Evolutionary conservation across 371 early-diverging fungal genomes (phyloP).

Genomic region (Mucor sp.): DNA sequence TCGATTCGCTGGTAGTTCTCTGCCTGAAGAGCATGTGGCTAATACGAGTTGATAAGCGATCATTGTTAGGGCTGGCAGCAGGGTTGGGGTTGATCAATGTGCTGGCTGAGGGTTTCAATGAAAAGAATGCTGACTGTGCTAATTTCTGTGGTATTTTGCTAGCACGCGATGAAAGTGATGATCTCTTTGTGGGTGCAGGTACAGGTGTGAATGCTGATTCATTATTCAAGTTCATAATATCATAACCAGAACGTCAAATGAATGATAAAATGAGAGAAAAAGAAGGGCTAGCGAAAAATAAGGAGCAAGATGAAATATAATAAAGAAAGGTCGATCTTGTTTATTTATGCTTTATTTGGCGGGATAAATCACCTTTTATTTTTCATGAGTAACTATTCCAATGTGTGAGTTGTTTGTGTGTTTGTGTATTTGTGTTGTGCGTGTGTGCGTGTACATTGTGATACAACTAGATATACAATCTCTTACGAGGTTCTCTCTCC

Average conservation of each 20-base stretch:
- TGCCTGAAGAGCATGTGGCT: slow-evolving; percentile 20
- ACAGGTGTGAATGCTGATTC: not conserved
- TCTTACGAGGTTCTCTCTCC: not conserved
- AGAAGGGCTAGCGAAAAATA: not conserved
- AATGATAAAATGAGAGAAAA: not conserved
- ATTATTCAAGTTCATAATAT: slow-evolving; percentile 16
- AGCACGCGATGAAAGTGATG: slow-evolving; percentile 25
- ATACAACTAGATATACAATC: not conserved
- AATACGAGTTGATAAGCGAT: slow-evolving; percentile 12
- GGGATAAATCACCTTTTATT: slow-evolving; percentile 6
- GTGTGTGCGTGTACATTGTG: not conserved
- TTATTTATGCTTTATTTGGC: slow-evolving; percentile 16
- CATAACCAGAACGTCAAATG: not conserved
- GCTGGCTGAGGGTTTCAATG: slow-evolving; percentile 16
- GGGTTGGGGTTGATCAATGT: slow-evolving; percentile 3
- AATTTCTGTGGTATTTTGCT: slow-evolving; percentile 29
- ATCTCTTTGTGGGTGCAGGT: slow-evolving; percentile 8
- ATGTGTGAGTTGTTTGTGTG: not conserved
- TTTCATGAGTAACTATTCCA: not conserved
- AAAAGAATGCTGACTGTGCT: slow-evolving; percentile 22
- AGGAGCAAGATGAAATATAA: not conserved
- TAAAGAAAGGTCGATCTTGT: slow-evolving; percentile 14
- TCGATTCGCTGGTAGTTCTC: slow-evolving; percentile 7
- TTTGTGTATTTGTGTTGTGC: not conserved
- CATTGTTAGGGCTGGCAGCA: not conserved